phyloP scores from a whole-genome alignment of 345 rosid species.

The Fremontodendron californicum region DNA sequence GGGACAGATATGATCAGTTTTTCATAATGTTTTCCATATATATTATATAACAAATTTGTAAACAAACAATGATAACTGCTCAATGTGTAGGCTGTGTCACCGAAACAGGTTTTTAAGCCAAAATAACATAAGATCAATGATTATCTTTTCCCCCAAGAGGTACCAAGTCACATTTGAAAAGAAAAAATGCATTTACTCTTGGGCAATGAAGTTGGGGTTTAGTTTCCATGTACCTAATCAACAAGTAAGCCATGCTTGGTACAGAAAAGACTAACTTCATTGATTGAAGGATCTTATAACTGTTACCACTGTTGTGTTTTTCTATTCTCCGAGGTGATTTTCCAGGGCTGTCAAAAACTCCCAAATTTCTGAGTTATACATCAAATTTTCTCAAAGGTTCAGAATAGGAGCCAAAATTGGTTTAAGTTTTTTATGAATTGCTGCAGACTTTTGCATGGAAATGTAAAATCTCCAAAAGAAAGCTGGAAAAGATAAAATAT shows the following conservation, averaged over 20 bases:
- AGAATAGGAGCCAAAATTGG: background rate
- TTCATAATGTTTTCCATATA: background rate
- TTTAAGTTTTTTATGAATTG: background rate
- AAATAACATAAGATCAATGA: background rate
- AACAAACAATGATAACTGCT: background rate
- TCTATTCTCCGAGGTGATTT: background rate
- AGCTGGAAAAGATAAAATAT: background rate
- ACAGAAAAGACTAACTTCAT: background rate
- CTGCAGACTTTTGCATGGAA: background rate
- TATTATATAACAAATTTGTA: background rate
- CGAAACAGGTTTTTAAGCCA: background rate
- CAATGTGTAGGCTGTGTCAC: background rate
- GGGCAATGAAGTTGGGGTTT: background rate
- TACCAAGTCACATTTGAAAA: background rate
- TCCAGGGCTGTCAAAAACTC: background rate
- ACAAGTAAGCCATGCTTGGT: background rate
- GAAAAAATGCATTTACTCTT: background rate
- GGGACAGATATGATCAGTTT: background rate
- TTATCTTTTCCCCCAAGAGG: background rate
- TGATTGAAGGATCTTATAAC: background rate
- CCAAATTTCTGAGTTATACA: background rate
- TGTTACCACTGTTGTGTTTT: background rate
- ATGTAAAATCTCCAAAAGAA: background rate
- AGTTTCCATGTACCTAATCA: background rate
- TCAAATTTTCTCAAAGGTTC: background rate